These are phyloP conservation scores for Periconia sp. DNA, from an alignment of 2,329 filamentous ascomycete genomes.

Conservation along the genomic window DNA sequence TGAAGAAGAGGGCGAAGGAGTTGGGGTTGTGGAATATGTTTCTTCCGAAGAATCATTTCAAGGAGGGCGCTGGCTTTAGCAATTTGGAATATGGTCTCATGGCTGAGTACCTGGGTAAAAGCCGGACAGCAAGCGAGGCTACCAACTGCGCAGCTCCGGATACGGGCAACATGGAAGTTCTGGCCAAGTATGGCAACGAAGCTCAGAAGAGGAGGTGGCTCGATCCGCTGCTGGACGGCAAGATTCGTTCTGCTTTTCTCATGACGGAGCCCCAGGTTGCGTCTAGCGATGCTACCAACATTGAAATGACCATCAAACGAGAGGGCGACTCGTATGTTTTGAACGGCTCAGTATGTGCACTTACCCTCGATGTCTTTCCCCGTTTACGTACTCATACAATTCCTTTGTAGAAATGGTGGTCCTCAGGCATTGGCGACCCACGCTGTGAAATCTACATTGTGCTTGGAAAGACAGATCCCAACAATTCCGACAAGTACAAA, in stretches of 20 bases:
- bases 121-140: constrained; percentile 68
- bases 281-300: constrained; percentile 90
- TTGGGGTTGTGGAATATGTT: constrained; percentile 99
- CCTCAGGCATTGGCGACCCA: constrained; percentile 88
- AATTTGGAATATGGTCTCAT: constrained; percentile 98
- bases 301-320: constrained; percentile 76
- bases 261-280: constrained; percentile 93
- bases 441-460: constrained; percentile 93
- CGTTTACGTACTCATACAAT: constrained; percentile 37
- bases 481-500: constrained; percentile 75
- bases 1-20: constrained; percentile 80
- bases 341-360: constrained; percentile 70
- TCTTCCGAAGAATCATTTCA: constrained; percentile 91
- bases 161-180: constrained; percentile 93
- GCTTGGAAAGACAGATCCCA: constrained; percentile 87
- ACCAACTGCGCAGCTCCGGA: constrained; percentile 90
- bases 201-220: constrained; percentile 85
- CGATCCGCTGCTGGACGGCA: constrained; percentile 75
- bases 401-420: constrained; percentile 96
- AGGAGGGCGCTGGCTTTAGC: constrained; percentile 88
- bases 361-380: neutral
- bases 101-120: constrained; percentile 94
- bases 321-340: constrained; percentile 89
- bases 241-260: constrained; percentile 86
- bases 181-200: constrained; percentile 87